Evolutionary conservation across 2,329 filamentous ascomycete genomes (phyloP).

Genomic region (Lanzia echinophila): DNA sequence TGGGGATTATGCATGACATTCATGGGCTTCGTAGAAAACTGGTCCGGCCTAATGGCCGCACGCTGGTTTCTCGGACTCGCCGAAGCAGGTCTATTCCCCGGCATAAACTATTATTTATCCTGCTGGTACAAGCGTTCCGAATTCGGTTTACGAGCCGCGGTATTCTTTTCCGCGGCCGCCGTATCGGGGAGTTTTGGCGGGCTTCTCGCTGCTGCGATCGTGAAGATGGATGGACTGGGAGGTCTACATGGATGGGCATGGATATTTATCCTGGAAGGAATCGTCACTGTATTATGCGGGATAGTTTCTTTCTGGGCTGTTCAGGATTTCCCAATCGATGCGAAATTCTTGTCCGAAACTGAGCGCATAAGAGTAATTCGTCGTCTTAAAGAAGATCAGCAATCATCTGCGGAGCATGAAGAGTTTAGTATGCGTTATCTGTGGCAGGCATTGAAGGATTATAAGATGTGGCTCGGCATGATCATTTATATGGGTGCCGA

Average conservation of each 20-base stretch:
- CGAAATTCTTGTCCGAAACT: constrained; percentile 61
- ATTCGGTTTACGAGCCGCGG: constrained; percentile 71
- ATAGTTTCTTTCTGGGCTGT: constrained; percentile 69
- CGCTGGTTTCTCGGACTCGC: constrained; percentile 60
- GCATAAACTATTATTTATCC: constrained; percentile 72
- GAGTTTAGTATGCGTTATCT: constrained; percentile 67
- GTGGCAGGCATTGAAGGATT: constrained; percentile 67
- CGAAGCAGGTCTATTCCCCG: constrained; percentile 71
- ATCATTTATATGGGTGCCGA: constrained; percentile 73
- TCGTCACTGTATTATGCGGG: constrained; percentile 63
- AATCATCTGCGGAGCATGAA: constrained; percentile 68
- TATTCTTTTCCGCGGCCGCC: constrained; percentile 80
- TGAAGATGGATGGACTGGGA: constrained; percentile 59
- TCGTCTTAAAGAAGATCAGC: constrained; percentile 63
- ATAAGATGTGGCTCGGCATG: constrained; percentile 75
- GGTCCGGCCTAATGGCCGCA: constrained; percentile 28
- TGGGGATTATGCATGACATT: constrained; percentile 66
- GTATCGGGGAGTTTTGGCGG: constrained; percentile 73
- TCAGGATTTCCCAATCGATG: constrained; percentile 74
- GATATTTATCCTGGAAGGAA: constrained; percentile 66
- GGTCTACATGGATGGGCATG: constrained; percentile 53
- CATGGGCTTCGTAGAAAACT: constrained; percentile 29
- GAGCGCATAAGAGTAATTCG: constrained; percentile 68
- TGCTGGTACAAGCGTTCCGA: constrained; percentile 80
- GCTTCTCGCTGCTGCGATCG: constrained; percentile 64